phyloP scores from a whole-genome alignment of 176 grass and related monocot genomes.

The Themeda triandra region DNA sequence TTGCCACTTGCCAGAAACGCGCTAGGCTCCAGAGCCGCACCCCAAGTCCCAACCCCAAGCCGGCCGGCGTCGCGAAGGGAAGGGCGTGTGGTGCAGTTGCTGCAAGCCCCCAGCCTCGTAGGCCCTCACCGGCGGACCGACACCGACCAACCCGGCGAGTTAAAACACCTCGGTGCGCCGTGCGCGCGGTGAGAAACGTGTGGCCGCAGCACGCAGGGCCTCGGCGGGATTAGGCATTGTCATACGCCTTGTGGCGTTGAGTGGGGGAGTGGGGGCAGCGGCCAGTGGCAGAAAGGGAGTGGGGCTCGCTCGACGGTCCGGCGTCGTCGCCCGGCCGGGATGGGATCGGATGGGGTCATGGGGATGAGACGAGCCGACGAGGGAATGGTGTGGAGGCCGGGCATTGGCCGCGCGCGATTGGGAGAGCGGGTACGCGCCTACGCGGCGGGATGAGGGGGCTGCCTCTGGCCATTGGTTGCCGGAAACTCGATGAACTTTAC shows the following conservation, averaged over 20 bases:
- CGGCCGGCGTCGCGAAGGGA: neutral
- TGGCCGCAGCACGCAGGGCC: neutral
- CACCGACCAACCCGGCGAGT: neutral
- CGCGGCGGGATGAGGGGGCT: slow-evolving; percentile 25
- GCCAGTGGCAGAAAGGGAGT: neutral
- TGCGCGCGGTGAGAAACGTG: slow-evolving; percentile 13
- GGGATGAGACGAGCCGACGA: neutral
- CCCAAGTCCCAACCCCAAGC: too few relatives aligned
- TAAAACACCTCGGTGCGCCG: neutral
- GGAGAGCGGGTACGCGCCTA: neutral
- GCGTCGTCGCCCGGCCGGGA: neutral
- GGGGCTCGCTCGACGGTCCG: neutral
- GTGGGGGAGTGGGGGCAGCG: neutral
- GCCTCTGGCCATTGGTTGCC: slow-evolving; percentile 40
- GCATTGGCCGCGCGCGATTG: slow-evolving; percentile 32
- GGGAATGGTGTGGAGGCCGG: neutral
- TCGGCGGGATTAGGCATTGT: neutral
- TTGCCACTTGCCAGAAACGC: slow-evolving; percentile 3
- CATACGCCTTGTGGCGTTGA: neutral
- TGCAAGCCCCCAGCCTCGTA: neutral
- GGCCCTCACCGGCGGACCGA: neutral
- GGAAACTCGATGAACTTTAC: neutral
- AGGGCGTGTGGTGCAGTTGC: neutral
- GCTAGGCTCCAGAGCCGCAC: neutral
- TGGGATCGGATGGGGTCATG: neutral